These are phyloP conservation scores for Massospora cicadina DNA, from an alignment of 371 early-diverging fungal species.

Conservation along the genomic window DNA sequence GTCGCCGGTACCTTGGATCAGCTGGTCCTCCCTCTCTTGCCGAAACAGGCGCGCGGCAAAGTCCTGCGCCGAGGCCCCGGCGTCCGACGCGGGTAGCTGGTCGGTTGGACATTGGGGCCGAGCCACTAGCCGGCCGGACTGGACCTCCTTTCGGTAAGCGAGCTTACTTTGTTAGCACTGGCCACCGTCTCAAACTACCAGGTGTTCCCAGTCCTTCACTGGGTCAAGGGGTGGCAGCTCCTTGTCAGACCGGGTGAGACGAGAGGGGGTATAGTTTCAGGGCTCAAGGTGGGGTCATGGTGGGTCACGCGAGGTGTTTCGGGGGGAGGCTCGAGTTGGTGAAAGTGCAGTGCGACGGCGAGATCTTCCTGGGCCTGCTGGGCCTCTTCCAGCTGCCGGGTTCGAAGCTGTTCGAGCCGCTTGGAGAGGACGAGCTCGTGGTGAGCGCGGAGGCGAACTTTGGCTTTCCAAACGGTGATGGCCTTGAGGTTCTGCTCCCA, in stretches of 20 bases:
- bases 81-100: not conserved
- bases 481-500: constrained; percentile 75
- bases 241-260: not conserved
- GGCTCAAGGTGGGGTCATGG: not conserved
- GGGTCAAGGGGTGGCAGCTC: constrained; percentile 20
- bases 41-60: constrained; percentile 20
- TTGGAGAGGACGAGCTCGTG: constrained; percentile 50
- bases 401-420: constrained; percentile 47
- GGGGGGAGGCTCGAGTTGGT: constrained; percentile 9
- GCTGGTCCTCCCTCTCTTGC: constrained; percentile 25
- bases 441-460: constrained; percentile 39
- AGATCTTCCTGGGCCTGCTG: constrained; percentile 45
- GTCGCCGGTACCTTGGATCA: constrained; percentile 23
- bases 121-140: constrained; percentile 10
- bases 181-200: not conserved
- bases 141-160: not conserved
- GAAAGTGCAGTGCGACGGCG: constrained; percentile 33
- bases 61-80: not conserved
- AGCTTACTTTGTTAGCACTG: not conserved
- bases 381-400: constrained; percentile 40
- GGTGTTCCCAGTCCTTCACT: not conserved
- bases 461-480: constrained; percentile 65
- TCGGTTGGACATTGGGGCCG: not conserved
- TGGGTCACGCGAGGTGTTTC: not conserved
- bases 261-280: not conserved